Base-by-base conservation (phyloP, 2,329 filamentous ascomycete species). In the Sphaceloma murrayae region DNA sequence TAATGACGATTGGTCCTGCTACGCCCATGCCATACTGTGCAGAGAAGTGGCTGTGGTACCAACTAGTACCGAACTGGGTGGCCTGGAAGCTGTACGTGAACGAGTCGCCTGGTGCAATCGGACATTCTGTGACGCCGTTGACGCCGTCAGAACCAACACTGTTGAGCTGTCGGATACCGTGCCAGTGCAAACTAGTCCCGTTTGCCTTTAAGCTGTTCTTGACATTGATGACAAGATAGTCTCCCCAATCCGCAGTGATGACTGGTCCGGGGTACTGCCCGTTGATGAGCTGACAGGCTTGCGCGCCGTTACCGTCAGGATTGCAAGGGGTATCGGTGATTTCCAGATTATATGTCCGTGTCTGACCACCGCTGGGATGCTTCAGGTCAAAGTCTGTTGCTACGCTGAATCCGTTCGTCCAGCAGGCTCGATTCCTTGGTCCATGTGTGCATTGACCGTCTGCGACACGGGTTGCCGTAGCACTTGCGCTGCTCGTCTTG, bases 241-340 rank as follows among this genome's bases (percentile, higher is more conserved):
- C 65, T 18, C 64, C 69, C 69, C 70, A 56, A 52, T 66, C 55
- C 47, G 64, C 57, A 32, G 55, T 48, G 44, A 87, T 75, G 10
- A 70, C 66, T 1, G 82, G 82, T 0, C 79, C 82, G 1, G 82
- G 82, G 48, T 75, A 80, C 32, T 75, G 70, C 6, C 73, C 74
- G 56, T 82, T 81, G 56, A 83, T 65, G 21, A 83, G 66, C 48
- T 67, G 46, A 32, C 56, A 58, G 2, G 52, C 16, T 24, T 53
- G 46, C 2, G 52, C 46, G 22, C 47, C 53, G 57, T 61, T 9
- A 40, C 66, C 65, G 53, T 68, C 64, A 2, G 62, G 58, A 36
- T 64, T 61, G 36, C 48, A 55, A 3, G 65, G 67, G 3, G 57
- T 57, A 44, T 54, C 61, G 34, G 47, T 55, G 50, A 54, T 56